Base-by-base conservation (phyloP, 768 basidiomycete species). In the Boletales sp. region DNA sequence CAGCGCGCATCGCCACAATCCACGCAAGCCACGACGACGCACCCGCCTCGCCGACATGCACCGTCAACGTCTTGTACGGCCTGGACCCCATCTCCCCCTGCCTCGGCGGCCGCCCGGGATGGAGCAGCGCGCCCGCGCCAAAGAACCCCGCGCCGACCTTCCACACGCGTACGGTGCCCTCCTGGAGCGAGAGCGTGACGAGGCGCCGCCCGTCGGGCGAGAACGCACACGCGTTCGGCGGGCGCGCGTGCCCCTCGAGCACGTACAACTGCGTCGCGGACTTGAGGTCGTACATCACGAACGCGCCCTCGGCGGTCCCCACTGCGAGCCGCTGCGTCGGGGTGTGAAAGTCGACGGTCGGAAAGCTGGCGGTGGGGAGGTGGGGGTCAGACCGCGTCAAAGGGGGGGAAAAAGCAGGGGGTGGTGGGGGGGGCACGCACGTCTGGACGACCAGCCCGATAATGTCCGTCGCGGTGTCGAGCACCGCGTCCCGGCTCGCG, bases 211-310 rank as follows among this genome's bases (percentile, higher is more conserved):
- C 96, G 60, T 99, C 96, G 0, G 94, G 88, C 8, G 93, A 95
- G 66, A 96, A 98, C 50, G 86, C 90, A 54, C 90, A 86, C 0
- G 91, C 92, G 0, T 89, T 80, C 10, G 93, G 81, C 2, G 78
- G 74, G 60, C 86, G 84, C 63, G 83, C 84, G 72, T 97, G 94
- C 0, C 91, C 87, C 59, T 98, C 94, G 11, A 99, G 81, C 0
- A 99, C 90, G 61, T 97, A 99, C 13, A 98, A 74, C 11, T 96
- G 82, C 1, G 90, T 97, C 0, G 94, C 94, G 0, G 94, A 93
- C 69, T 97, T 96, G 46, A 98, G 78, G 63, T 98, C 96, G 63
- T 96, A 98, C 86, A 96, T 93, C 50, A 92, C 78, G 46, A 94
- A 84, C 0, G 94, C 93, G 0, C 95, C 96, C 70, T 99, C 96